Evolutionary conservation across 2,329 filamentous ascomycete genomes (phyloP), one percentile per base, ranked within the genome.

Genomic region (Diaporthe sp.): DNA sequence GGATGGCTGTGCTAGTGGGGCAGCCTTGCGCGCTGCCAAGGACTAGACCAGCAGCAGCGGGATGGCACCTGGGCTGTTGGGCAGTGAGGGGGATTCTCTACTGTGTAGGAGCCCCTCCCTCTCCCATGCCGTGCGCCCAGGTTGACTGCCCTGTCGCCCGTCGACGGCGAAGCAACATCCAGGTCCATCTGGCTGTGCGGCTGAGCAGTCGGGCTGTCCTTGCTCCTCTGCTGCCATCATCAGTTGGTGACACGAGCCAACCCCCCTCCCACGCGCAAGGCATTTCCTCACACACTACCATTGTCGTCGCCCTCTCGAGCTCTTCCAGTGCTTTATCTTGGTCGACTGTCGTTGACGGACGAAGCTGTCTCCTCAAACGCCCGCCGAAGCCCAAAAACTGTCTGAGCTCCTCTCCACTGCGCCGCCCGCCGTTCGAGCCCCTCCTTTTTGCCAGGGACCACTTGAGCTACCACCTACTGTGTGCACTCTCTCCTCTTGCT

Each of bases 401-500:
- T 70, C 65, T 70, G 65, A 70, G 65, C 65, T 70, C 49, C 65
- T 55, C 34, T 49, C 37, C 31, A 31, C 28, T 31, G 28, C 65
- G 34, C 63, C 49, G 65, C 47, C 71, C 58, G 37, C 47, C 57
- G 39, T 47, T 73, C 55, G 20, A 47, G 60, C 71, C 71, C 71
- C 71, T 73, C 58, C 71, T 73, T 58, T 71, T 71, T 65, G 58
- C 61, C 58, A 73, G 71, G 71, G 71, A 73, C 71, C 71, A 73
- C 71, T 73, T 65, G 58, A 73, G 58, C 58, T 65, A 73, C 55
- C 28, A 63, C 55, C 25, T 55, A 17, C 53, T 55, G 51, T 55
- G 25, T 51, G 42, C 20, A 22, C 44, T 49, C 47, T 44, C 71
- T 63, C 42, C 58, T 65, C 58, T 31, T 34, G 47, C n/a, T 49